Evolutionary conservation across 2,329 filamentous ascomycete species (phyloP).

Genomic region (Ceratocystis eucalypticola): DNA sequence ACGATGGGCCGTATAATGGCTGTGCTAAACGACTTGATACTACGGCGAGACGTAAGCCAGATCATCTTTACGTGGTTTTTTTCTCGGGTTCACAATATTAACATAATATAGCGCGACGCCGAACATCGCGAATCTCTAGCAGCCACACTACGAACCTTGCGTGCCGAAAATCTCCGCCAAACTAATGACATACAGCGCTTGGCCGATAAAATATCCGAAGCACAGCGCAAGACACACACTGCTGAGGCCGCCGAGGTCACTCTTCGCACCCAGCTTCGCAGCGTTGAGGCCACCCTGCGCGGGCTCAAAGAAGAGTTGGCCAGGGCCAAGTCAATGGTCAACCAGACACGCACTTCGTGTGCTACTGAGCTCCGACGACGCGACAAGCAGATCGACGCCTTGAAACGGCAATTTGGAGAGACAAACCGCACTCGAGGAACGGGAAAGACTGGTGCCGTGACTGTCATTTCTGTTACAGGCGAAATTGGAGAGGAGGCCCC

Average conservation of each 20-base stretch:
- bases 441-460: constrained; percentile 40
- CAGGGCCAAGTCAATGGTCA: constrained; percentile 63
- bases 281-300: constrained; percentile 59
- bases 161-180: constrained; percentile 61
- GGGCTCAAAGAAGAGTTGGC: constrained; percentile 73
- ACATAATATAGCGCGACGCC: constrained; percentile 58
- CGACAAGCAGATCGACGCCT: constrained; percentile 72
- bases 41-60: constrained; percentile 67
- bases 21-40: constrained; percentile 81
- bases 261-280: constrained; percentile 54
- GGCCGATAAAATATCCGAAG: constrained; percentile 39
- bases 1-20: constrained; percentile 83
- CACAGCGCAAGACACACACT: constrained; percentile 41
- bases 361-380: constrained; percentile 83
- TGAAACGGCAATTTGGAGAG: constrained; percentile 77
- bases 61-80: not conserved
- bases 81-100: not conserved
- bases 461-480: constrained; percentile 44
- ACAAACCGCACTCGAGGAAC: constrained; percentile 48
- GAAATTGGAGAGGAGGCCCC: constrained; percentile 35
- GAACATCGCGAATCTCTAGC: constrained; percentile 77
- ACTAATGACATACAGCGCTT: constrained; percentile 52
- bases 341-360: constrained; percentile 74
- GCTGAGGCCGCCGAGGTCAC: constrained; percentile 58
- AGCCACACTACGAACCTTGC: constrained; percentile 60